phyloP scores from a whole-genome alignment of 2,329 filamentous ascomycete species.

The Sporothrix inflata region DNA sequence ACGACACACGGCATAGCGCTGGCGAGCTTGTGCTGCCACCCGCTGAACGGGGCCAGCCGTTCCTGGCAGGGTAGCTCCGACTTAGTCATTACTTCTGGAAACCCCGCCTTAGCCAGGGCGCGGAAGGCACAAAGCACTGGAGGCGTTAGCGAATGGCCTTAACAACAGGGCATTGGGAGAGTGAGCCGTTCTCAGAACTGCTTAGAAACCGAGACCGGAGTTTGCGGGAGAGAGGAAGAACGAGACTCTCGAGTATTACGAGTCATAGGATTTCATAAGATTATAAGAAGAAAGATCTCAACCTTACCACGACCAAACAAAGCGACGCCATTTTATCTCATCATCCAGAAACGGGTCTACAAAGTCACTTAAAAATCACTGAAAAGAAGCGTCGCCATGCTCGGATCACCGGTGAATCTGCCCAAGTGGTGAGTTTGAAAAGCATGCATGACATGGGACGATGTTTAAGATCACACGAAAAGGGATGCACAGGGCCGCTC shows the following conservation, averaged over 20 bases:
- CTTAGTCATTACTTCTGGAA: neutral
- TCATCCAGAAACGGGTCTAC: neutral
- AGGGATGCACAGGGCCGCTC: neutral
- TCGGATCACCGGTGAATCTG: constrained; percentile 57
- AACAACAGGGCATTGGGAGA: neutral
- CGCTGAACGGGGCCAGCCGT: constrained; percentile 9
- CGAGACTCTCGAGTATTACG: neutral
- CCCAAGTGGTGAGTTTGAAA: constrained; percentile 57
- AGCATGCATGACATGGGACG: neutral
- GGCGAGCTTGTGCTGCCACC: neutral
- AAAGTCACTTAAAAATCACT: neutral
- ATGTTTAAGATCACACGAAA: neutral
- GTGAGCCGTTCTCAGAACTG: neutral
- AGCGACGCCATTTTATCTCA: neutral
- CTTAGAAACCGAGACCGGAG: constrained; percentile 32
- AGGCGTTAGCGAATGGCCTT: neutral
- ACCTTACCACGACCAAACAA: neutral
- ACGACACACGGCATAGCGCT: neutral
- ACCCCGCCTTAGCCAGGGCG: neutral
- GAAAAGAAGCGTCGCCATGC: constrained; percentile 44
- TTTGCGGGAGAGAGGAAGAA: constrained; percentile 22
- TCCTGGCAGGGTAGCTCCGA: neutral
- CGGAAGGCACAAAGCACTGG: neutral
- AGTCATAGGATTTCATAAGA: neutral
- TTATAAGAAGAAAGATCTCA: neutral